Conservation (phyloP, 495 filamentous ascomycete genomes). For the Apodospora peruviana region DNA sequence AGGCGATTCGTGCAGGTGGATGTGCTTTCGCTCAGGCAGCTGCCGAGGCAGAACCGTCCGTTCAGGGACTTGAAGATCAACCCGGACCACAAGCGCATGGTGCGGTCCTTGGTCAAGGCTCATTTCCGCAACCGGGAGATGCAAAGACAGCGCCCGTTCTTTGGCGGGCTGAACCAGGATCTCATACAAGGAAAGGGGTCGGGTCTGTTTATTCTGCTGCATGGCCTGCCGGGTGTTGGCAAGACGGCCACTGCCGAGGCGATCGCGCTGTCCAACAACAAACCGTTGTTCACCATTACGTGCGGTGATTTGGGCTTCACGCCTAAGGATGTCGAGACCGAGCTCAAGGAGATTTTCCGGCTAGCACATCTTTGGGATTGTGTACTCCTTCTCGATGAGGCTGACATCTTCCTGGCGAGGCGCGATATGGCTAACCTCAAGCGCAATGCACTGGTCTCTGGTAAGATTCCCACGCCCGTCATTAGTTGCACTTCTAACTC, state of each 20-base stretch:
- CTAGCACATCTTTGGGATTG: constrained; percentile 51
- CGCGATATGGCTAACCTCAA: too few species aligned
- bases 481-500: constrained; percentile 37
- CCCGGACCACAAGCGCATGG: constrained; percentile 46
- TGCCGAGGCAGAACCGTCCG: constrained; percentile 20
- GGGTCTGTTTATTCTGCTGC: constrained; percentile 45
- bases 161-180: constrained; percentile 50
- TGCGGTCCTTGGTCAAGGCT: constrained; percentile 44
- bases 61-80: constrained; percentile 55
- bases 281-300: constrained; percentile 50
- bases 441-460: too few species aligned
- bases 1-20: constrained; percentile 29
- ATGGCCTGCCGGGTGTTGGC: constrained; percentile 53
- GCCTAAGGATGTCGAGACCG: constrained; percentile 26
- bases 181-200: constrained; percentile 50
- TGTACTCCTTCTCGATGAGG: constrained; percentile 49
- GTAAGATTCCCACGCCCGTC: too few species aligned
- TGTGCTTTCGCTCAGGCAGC: constrained; percentile 31
- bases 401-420: constrained; percentile 45
- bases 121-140: constrained; percentile 32
- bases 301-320: constrained; percentile 50
- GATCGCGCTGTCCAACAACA: constrained; percentile 41
- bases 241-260: constrained; percentile 56
- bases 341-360: constrained; percentile 44
- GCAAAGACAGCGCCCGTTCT: constrained; percentile 26